These are phyloP conservation scores for Lachnellula occidentalis DNA, from an alignment of 2,329 filamentous ascomycete genomes.

Conservation along the genomic window DNA sequence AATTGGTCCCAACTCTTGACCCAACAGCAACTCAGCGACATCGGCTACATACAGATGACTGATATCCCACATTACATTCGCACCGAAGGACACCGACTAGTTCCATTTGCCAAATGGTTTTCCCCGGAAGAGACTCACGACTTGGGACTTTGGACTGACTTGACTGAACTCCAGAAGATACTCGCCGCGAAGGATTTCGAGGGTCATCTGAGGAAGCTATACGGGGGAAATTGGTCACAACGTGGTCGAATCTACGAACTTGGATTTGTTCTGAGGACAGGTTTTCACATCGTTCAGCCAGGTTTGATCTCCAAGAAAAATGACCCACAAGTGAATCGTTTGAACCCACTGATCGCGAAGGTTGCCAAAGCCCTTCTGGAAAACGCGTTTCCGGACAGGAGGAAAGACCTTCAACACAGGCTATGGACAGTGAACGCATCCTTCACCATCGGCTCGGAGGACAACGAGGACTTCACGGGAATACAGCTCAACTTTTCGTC, in stretches of 20 bases:
- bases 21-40: neutral
- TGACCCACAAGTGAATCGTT: neutral
- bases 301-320: neutral
- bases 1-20: neutral
- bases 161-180: neutral
- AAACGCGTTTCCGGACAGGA: neutral
- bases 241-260: neutral
- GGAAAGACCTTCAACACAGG: neutral
- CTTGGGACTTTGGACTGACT: neutral
- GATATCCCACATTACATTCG: neutral
- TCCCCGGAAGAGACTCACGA: neutral
- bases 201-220: neutral
- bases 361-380: neutral
- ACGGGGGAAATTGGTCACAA: neutral
- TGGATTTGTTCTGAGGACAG: neutral
- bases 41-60: neutral
- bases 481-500: slow-evolving; percentile 7
- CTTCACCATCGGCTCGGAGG: slow-evolving; percentile 3
- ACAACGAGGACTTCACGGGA: slow-evolving; percentile 3
- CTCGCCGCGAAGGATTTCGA: neutral
- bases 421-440: slow-evolving; percentile 1
- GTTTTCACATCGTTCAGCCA: neutral
- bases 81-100: neutral
- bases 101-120: neutral
- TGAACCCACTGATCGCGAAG: neutral